Conservation (phyloP, 371 early-diverging fungal species). For the Lichtheimia ornata region DNA sequence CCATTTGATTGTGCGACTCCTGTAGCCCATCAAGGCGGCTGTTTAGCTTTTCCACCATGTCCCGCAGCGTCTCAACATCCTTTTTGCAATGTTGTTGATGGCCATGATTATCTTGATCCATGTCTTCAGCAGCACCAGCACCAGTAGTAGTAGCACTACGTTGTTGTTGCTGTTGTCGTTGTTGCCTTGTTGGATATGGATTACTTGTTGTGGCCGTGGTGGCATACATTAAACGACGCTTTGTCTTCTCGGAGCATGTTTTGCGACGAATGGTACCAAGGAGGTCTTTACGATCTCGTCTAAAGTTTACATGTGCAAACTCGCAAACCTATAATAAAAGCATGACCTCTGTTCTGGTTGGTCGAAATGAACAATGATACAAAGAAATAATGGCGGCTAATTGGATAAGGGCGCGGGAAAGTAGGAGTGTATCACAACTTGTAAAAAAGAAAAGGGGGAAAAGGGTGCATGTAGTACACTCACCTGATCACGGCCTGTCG, state of each 20-base stretch:
- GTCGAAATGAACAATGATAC: too few species aligned
- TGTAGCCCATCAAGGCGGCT: constrained; percentile 46
- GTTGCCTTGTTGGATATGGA: background rate
- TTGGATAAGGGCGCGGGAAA: background rate
- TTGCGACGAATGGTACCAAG: constrained; percentile 68
- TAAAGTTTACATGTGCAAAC: constrained; percentile 78
- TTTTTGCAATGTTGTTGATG: background rate
- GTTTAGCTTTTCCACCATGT: constrained; percentile 38
- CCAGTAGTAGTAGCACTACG: too few species aligned
- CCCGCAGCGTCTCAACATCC: constrained; percentile 11
- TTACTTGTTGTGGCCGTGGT: background rate
- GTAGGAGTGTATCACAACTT: background rate
- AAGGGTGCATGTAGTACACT: background rate
- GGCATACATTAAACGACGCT: constrained; percentile 18
- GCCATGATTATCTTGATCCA: constrained; percentile 1
- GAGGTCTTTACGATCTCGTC: constrained; percentile 61
- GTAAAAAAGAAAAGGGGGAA: background rate
- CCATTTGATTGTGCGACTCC: constrained; percentile 29
- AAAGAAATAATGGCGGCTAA: too few species aligned
- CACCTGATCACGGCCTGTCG: constrained; percentile 61
- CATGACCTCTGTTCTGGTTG: background rate
- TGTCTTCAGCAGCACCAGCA: background rate
- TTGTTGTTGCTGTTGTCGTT: background rate
- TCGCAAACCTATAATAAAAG: constrained; percentile 66
- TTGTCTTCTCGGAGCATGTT: constrained; percentile 34